phyloP scores from a whole-genome alignment of 306 rosid genomes.

The Senna tora region DNA sequence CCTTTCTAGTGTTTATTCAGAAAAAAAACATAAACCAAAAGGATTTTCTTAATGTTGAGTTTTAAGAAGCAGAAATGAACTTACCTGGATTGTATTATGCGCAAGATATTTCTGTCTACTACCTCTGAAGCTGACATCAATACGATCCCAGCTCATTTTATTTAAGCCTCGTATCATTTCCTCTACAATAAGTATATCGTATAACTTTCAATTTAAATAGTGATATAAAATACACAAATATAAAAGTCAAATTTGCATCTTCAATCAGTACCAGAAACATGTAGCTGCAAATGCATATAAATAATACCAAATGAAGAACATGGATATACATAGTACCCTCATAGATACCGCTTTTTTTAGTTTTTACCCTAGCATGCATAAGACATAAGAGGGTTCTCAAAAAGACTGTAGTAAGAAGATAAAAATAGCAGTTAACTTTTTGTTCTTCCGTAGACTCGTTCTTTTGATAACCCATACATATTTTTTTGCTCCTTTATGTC shows the following conservation, averaged over 20 bases:
- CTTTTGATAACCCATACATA: neutral
- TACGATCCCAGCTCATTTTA: constrained; percentile 75
- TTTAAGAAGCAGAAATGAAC: constrained; percentile 32
- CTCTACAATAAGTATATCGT: constrained; percentile 44
- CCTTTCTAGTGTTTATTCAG: neutral
- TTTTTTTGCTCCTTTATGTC: neutral
- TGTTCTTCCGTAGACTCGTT: no score
- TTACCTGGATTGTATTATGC: constrained; percentile 81
- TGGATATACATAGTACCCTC: neutral
- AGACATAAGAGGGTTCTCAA: neutral
- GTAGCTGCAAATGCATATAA: neutral
- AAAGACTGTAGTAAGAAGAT: neutral
- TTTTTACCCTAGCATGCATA: constrained; percentile 4
- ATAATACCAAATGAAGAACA: neutral
- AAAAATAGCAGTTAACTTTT: neutral
- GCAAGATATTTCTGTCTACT: constrained; percentile 65
- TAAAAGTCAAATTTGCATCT: constrained; percentile 17
- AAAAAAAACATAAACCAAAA: neutral
- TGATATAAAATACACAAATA: constrained; percentile 13
- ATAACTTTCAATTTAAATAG: constrained; percentile 15
- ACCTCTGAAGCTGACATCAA: constrained; percentile 73
- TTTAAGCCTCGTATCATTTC: constrained; percentile 71
- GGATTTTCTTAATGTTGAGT: neutral
- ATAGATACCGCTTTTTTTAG: neutral
- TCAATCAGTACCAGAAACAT: constrained; percentile 31